Percentiles rank a stretch among this genome's conserved stretches.
Conservation (phyloP, 2,329 filamentous ascomycete genomes). For the Fusarium tuaranense region DNA sequence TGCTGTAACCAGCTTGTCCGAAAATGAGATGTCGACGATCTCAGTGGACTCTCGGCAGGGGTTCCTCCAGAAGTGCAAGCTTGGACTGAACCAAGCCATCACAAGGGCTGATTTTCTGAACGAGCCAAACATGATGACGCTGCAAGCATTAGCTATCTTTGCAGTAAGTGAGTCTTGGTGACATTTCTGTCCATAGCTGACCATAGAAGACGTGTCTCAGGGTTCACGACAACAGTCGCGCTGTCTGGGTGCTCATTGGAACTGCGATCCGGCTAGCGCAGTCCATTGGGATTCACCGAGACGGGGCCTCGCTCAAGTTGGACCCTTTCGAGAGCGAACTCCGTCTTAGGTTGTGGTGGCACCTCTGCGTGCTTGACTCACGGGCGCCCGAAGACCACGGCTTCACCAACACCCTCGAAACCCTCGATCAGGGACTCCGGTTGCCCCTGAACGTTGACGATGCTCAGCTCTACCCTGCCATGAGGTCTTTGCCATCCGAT, state of each 20-base stretch:
- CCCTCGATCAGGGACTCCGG: constrained; percentile 9
- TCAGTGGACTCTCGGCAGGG: constrained; percentile 7
- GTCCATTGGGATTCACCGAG: constrained; percentile 19
- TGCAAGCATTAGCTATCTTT: constrained; percentile 20
- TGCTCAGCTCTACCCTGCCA: constrained; percentile 8
- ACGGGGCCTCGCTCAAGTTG: constrained; percentile 14
- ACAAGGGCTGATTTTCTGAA: constrained; percentile 13
- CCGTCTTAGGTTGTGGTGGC: constrained; percentile 20
- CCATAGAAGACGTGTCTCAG: constrained; percentile 10
- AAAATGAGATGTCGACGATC: constrained; percentile 3
- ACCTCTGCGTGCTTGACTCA: constrained; percentile 17
- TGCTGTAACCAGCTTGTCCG: constrained; percentile 11
- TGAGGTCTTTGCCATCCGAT: constrained; percentile 8
- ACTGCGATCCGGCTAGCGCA: constrained; percentile 19
- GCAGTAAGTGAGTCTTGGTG: neutral
- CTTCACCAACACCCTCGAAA: constrained; percentile 13
- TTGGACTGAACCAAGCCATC: constrained; percentile 11
- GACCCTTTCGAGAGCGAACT: constrained; percentile 22
- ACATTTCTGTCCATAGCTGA: neutral
- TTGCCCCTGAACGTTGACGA: constrained; percentile 12
- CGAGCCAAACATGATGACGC: constrained; percentile 7
- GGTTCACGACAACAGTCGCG: constrained; percentile 14
- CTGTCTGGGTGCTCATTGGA: constrained; percentile 17
- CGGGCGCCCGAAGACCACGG: constrained; percentile 22
- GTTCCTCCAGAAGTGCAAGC: constrained; percentile 11